These are phyloP conservation scores for Penicillium maclennaniae DNA, from an alignment of 495 filamentous ascomycete species.

Conservation along the genomic window DNA sequence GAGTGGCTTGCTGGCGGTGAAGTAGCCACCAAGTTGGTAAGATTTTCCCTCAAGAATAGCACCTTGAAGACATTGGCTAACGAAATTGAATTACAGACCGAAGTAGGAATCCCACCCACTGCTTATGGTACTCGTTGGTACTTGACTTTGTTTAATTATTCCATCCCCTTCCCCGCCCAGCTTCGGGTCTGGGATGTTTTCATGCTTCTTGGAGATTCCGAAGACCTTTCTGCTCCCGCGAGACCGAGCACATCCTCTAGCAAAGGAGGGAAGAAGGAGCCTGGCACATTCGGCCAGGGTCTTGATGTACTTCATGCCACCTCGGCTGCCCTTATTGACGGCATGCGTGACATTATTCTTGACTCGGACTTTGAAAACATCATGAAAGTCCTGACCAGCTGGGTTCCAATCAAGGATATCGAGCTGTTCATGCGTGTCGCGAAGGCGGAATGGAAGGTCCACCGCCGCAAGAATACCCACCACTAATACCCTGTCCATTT, in stretches of 20 bases:
- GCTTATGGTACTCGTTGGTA: conserved; percentile 97
- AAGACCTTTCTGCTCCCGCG: conserved; percentile 20
- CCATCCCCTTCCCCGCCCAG: conserved; percentile 92
- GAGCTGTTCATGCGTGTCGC: conserved; percentile 93
- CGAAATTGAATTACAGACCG: conserved; percentile 48
- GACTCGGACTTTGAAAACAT: conserved; percentile 95
- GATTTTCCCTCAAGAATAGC: conserved; percentile 25
- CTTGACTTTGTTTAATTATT: conserved; percentile 95
- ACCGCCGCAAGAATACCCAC: conserved; percentile 46
- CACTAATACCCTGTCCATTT: conserved; percentile 7
- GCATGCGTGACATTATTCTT: conserved; percentile 83
- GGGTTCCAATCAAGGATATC: conserved; percentile 92
- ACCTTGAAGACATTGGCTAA: conserved; percentile 1
- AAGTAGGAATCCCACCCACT: conserved; percentile 78
- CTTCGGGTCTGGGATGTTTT: conserved; percentile 99
- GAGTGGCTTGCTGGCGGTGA: conserved; percentile 76
- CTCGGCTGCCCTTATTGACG: conserved; percentile 86
- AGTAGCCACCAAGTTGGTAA: conserved; percentile 73
- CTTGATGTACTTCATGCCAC: conserved; percentile 90
- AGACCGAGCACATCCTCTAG: conserved; percentile 33
- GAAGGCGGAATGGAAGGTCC: conserved; percentile 84
- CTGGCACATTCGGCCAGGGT: conserved; percentile 55
- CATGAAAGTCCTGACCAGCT: conserved; percentile 96
- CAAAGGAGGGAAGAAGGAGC: conserved; percentile 39
- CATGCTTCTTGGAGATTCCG: conserved; percentile 85